A percentile compares a stretch with the other conserved stretches of the same genome.
These are phyloP conservation scores for Penicillium verrucosum DNA, from an alignment of 2,329 filamentous ascomycete genomes.

Conservation along the genomic window DNA sequence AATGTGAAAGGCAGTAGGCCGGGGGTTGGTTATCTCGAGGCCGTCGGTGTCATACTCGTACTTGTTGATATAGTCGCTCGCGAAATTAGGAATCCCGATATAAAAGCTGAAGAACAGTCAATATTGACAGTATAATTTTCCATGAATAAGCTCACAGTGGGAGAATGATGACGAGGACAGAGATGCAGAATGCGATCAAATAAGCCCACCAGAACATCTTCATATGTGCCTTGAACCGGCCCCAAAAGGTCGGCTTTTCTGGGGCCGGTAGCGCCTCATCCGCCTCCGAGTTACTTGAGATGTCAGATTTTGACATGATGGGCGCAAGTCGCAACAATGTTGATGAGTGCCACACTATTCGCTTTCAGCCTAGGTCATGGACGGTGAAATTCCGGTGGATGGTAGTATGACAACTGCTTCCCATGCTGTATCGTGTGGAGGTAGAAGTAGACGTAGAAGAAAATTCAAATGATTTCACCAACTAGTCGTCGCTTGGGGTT, in stretches of 20 bases:
- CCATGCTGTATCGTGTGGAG: neutral
- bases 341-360: neutral
- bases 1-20: slow-evolving; percentile 23
- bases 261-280: neutral
- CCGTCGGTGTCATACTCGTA: slow-evolving; percentile 22
- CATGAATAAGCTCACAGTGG: slow-evolving; percentile 18
- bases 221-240: slow-evolving; percentile 24
- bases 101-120: slow-evolving; percentile 18
- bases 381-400: neutral
- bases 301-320: slow-evolving; percentile 22
- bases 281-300: slow-evolving; percentile 10
- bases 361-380: neutral
- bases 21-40: slow-evolving; percentile 25
- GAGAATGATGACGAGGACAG: slow-evolving; percentile 23
- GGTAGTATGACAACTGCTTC: neutral
- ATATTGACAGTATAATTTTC: neutral
- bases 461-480: neutral
- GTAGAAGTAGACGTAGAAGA: neutral
- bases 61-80: slow-evolving; percentile 26
- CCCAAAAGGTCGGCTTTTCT: slow-evolving; percentile 17
- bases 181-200: slow-evolving; percentile 17
- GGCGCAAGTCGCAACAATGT: neutral
- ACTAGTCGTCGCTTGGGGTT: neutral
- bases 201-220: slow-evolving; percentile 30
- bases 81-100: slow-evolving; percentile 25